These are phyloP conservation scores for Discostella stelligeroides DNA, from an alignment of 108 stramenopile species.

Conservation along the genomic window DNA sequence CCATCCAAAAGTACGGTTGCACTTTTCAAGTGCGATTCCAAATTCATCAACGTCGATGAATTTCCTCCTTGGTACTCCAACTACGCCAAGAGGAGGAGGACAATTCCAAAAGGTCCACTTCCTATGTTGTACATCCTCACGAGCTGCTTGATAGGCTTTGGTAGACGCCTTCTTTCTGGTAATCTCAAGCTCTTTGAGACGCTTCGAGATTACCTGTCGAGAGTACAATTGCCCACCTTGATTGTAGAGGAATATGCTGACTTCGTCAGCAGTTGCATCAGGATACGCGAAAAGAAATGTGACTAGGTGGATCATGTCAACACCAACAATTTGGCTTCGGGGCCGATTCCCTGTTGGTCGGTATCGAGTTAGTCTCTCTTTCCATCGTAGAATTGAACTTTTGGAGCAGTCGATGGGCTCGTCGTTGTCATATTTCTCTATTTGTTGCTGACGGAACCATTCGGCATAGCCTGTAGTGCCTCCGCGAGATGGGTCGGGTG, in stretches of 20 bases:
- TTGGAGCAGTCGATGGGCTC: neutral
- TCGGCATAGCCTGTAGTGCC: conserved; percentile 9
- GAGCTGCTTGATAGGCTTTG: conserved; percentile 18
- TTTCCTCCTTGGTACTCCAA: too few species aligned
- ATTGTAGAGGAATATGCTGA: conserved; percentile 11
- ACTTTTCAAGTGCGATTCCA: too few species aligned
- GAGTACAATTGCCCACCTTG: conserved; percentile 13
- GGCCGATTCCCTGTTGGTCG: conserved; percentile 7
- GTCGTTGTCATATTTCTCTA: neutral
- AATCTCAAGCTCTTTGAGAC: conserved; percentile 11
- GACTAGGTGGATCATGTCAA: conserved; percentile 15
- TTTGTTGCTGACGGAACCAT: conserved; percentile 6
- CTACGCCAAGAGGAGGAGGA: conserved; percentile 16
- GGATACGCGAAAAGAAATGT: neutral
- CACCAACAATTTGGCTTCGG: neutral
- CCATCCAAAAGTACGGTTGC: conserved; percentile 11
- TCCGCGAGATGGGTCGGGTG: neutral
- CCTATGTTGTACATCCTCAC: neutral
- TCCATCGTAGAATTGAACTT: conserved; percentile 4
- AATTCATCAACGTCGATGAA: too few species aligned
- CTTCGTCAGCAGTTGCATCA: too few species aligned
- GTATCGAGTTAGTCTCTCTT: neutral
- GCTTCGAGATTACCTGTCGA: neutral
- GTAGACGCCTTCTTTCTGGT: too few species aligned
- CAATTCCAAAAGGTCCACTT: neutral